These are phyloP conservation scores for Cicer cuneatum DNA, from an alignment of 306 rosid species.

Conservation along the genomic window DNA sequence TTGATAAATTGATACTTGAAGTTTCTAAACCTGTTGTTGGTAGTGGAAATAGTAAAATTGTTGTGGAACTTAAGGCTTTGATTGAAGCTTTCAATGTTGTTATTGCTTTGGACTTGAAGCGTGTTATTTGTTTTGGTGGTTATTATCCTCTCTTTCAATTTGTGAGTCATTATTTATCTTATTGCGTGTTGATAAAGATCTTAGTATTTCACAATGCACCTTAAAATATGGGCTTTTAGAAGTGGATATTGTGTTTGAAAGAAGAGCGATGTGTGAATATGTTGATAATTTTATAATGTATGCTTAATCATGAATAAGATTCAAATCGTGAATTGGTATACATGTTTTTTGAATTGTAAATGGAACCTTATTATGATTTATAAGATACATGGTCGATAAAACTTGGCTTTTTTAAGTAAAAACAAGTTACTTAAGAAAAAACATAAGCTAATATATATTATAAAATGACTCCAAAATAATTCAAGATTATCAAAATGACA, in stretches of 20 bases:
- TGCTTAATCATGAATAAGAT: not conserved
- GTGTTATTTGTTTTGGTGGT: conserved; percentile 50
- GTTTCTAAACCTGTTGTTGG: conserved; percentile 51
- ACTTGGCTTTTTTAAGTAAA: not conserved
- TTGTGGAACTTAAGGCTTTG: conserved; percentile 66
- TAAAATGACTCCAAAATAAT: not conserved
- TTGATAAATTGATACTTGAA: conserved; percentile 52
- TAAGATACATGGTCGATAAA: not conserved
- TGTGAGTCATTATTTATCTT: conserved; percentile 49
- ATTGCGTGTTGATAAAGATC: not conserved
- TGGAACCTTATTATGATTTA: not conserved
- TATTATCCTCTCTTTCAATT: conserved; percentile 51
- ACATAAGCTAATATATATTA: not conserved
- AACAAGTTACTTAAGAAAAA: not conserved
- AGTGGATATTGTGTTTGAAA: not conserved
- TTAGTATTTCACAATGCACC: not conserved
- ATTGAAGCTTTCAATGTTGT: conserved; percentile 72
- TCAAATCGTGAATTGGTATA: not conserved
- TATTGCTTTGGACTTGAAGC: conserved; percentile 55
- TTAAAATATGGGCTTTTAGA: too few species aligned
- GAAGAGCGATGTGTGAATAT: not conserved
- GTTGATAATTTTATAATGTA: not conserved
- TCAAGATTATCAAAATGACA: not conserved
- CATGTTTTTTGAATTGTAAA: not conserved
- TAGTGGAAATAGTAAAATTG: conserved; percentile 48